Percentiles rank a stretch among this genome's conserved stretches.
Conservation (phyloP, 192 early-diverging fungal species). For the Linnemannia exigua region DNA sequence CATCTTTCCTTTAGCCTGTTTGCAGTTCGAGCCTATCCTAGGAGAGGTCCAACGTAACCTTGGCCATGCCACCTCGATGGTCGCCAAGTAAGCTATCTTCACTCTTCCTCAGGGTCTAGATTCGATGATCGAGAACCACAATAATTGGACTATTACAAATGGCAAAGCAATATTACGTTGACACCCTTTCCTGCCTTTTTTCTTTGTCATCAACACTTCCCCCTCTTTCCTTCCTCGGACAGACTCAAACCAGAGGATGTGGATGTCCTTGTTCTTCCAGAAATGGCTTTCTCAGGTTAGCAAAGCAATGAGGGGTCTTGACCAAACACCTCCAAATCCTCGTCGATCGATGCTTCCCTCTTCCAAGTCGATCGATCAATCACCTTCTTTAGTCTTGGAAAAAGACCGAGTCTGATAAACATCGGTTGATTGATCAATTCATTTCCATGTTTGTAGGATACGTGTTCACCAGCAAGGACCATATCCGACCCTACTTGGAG, state of each 20-base stretch:
- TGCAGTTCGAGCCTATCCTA: constrained; percentile 34
- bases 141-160: neutral
- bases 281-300: constrained; percentile 85
- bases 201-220: neutral
- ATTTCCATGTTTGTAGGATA: constrained; percentile 66
- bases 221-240: no score
- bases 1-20: constrained; percentile 13
- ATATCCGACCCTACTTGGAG: constrained; percentile 73
- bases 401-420: neutral
- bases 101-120: no score
- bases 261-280: constrained; percentile 80
- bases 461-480: constrained; percentile 67
- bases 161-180: neutral
- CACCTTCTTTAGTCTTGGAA: neutral
- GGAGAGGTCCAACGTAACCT: constrained; percentile 41
- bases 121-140: neutral
- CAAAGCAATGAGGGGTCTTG: no score
- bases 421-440: neutral
- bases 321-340: neutral
- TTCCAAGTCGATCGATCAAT: neutral
- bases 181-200: neutral
- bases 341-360: neutral
- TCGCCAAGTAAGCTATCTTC: constrained; percentile 23
- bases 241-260: constrained; percentile 68
- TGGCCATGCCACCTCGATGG: constrained; percentile 40